A percentile compares a stretch with the other conserved stretches of the same genome.
These are phyloP conservation scores for Microdochium bolleyi DNA, from an alignment of 2,329 filamentous ascomycete species.

Conservation along the genomic window DNA sequence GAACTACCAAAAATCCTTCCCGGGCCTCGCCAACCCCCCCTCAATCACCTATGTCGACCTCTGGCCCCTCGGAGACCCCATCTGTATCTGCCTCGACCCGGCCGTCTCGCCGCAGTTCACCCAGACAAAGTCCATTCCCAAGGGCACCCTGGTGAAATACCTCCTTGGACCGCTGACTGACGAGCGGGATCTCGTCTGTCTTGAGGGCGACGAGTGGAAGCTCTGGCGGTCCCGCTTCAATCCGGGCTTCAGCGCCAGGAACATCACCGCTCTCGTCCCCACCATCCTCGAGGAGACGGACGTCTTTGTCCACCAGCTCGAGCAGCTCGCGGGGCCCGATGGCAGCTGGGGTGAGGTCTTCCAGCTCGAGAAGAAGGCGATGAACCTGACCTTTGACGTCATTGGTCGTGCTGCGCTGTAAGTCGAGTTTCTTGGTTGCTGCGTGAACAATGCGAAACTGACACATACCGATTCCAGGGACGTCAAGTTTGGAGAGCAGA, in stretches of 20 bases:
- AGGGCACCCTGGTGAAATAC: conserved; percentile 14
- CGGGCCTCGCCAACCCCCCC: neutral
- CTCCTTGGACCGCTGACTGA: conserved; percentile 20
- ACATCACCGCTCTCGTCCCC: conserved; percentile 24
- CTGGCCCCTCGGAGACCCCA: conserved; percentile 25
- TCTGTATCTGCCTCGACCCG: conserved; percentile 26
- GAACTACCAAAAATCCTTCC: conserved; percentile 7
- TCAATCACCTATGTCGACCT: conserved; percentile 24
- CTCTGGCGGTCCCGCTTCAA: conserved; percentile 25
- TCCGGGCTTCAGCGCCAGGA: conserved; percentile 26
- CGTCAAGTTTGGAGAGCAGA: neutral
- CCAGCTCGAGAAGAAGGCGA: conserved; percentile 17
- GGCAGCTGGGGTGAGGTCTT: conserved; percentile 9
- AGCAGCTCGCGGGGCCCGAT: conserved; percentile 9
- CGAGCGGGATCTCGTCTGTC: conserved; percentile 22
- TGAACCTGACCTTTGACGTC: conserved; percentile 17
- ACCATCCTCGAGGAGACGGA: conserved; percentile 20
- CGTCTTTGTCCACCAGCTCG: conserved; percentile 15
- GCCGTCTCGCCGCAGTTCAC: conserved; percentile 27
- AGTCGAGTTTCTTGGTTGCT: conserved; percentile 7
- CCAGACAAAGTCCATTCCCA: conserved; percentile 24
- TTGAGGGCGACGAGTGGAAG: conserved; percentile 30
- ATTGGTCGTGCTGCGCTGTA: conserved; percentile 20
- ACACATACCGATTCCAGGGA: neutral
- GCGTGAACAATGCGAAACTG: neutral